These are phyloP conservation scores for Fusarium avenaceum DNA, from an alignment of 2,329 filamentous ascomycete species.

Conservation along the genomic window DNA sequence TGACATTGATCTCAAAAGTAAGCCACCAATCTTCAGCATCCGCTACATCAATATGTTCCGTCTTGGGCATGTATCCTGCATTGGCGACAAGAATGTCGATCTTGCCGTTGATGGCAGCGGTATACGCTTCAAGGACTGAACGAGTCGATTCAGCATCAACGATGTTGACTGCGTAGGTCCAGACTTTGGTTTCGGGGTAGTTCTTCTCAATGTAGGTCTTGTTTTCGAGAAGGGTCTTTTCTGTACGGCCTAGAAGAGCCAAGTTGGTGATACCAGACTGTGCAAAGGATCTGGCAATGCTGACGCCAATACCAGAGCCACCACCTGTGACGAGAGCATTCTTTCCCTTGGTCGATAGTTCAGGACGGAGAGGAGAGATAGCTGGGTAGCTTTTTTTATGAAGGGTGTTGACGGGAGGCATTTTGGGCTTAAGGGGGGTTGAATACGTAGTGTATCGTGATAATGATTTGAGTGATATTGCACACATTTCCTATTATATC, in stretches of 20 bases:
- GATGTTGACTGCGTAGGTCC: slow-evolving; percentile 53
- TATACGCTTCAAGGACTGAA: slow-evolving; percentile 35
- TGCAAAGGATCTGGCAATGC: slow-evolving; percentile 70
- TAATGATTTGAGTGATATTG: not conserved
- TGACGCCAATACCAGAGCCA: slow-evolving; percentile 72
- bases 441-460: too few species aligned
- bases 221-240: slow-evolving; percentile 50
- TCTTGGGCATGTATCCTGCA: slow-evolving; percentile 46
- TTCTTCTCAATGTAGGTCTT: slow-evolving; percentile 57
- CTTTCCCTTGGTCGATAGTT: slow-evolving; percentile 55
- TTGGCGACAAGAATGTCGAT: slow-evolving; percentile 56
- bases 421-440: slow-evolving; percentile 1
- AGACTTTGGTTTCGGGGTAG: slow-evolving; percentile 66
- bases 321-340: slow-evolving; percentile 76
- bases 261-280: slow-evolving; percentile 56
- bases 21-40: slow-evolving; percentile 47
- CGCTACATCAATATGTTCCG: slow-evolving; percentile 25
- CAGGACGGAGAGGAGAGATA: slow-evolving; percentile 53
- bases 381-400: slow-evolving; percentile 49
- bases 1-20: slow-evolving; percentile 49
- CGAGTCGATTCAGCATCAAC: slow-evolving; percentile 43
- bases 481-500: rapidly evolving
- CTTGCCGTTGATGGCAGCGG: slow-evolving; percentile 47
- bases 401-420: slow-evolving; percentile 29
- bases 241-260: slow-evolving; percentile 58